Conservation (phyloP, 352 stramenopile genomes). For the Pythium dissotocum region DNA sequence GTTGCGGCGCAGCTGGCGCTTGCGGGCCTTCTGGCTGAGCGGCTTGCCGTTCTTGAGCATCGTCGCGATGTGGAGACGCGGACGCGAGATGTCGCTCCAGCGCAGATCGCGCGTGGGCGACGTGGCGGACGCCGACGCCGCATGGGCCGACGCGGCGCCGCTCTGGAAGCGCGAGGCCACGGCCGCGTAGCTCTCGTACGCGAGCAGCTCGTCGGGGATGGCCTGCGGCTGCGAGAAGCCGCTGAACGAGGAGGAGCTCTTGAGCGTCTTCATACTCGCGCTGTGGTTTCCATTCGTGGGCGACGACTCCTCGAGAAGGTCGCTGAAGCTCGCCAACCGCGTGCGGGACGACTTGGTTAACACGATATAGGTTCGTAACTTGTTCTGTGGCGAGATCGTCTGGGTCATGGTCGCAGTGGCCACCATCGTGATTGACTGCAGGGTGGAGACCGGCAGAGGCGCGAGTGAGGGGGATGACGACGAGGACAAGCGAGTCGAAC, state of each 20-base stretch:
- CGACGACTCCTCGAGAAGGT: slow-evolving; percentile 25
- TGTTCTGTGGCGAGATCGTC: slow-evolving; percentile 24
- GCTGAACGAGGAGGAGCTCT: slow-evolving; percentile 1
- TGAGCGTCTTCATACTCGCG: background rate
- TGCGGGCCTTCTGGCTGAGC: slow-evolving; percentile 34
- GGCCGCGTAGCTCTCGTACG: slow-evolving; percentile 78
- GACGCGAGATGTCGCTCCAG: slow-evolving; percentile 71
- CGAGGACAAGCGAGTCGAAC: background rate
- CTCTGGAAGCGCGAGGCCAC: slow-evolving; percentile 47
- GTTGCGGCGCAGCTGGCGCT: slow-evolving; percentile 31
- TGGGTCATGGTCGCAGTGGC: slow-evolving; percentile 11
- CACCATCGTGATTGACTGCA: slow-evolving; percentile 15
- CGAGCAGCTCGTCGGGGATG: slow-evolving; percentile 46
- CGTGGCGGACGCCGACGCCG: slow-evolving; percentile 12
- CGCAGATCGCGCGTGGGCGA: slow-evolving; percentile 43
- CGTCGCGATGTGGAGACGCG: slow-evolving; percentile 33
- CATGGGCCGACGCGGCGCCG: background rate
- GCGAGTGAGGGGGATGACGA: background rate
- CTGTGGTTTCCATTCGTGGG: slow-evolving; percentile 1
- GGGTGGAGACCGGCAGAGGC: background rate
- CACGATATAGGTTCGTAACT: slow-evolving; percentile 33
- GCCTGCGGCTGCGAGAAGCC: slow-evolving; percentile 8
- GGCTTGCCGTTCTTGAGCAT: slow-evolving; percentile 24
- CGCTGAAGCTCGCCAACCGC: slow-evolving; percentile 28
- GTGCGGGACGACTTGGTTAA: slow-evolving; percentile 32